These are phyloP conservation scores for Coprinopsis sp. DNA, from an alignment of 768 basidiomycete genomes.

Conservation along the genomic window DNA sequence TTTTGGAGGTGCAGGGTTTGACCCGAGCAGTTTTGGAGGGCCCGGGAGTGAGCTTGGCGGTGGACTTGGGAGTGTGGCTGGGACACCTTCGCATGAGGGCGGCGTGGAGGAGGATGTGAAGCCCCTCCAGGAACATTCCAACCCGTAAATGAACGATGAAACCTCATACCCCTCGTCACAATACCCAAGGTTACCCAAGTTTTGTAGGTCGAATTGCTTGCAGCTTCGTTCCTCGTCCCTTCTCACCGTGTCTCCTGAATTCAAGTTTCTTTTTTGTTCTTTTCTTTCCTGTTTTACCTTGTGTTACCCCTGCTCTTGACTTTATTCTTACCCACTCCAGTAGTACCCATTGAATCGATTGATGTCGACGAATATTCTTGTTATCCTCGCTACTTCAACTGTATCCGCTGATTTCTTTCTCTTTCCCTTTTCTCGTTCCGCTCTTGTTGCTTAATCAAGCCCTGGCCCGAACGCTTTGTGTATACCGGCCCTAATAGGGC, in stretches of 20 bases:
- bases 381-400: conserved; percentile 3
- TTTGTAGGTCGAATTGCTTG: conserved; percentile 9
- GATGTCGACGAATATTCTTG: too few species aligned
- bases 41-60: too few species aligned
- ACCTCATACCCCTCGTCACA: conserved; percentile 1
- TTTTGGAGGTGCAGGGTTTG: too few species aligned
- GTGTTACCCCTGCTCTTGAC: conserved; percentile 2
- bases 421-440: conserved; percentile 3
- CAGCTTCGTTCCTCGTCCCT: conserved; percentile 12
- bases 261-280: conserved; percentile 2
- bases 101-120: conserved; percentile 1
- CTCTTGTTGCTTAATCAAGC: too few species aligned
- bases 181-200: conserved; percentile 11
- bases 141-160: conserved; percentile 1
- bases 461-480: too few species aligned
- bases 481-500: too few species aligned
- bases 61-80: conserved; percentile 2
- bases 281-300: conserved; percentile 12
- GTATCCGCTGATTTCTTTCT: conserved; percentile 7
- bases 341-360: conserved; percentile 23
- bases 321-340: conserved; percentile 9
- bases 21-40: too few species aligned
- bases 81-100: not conserved
- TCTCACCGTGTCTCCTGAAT: conserved; percentile 19
- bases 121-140: not conserved